Base-by-base conservation (phyloP, 179 eudicot species). In the Actinidia polygama region DNA sequence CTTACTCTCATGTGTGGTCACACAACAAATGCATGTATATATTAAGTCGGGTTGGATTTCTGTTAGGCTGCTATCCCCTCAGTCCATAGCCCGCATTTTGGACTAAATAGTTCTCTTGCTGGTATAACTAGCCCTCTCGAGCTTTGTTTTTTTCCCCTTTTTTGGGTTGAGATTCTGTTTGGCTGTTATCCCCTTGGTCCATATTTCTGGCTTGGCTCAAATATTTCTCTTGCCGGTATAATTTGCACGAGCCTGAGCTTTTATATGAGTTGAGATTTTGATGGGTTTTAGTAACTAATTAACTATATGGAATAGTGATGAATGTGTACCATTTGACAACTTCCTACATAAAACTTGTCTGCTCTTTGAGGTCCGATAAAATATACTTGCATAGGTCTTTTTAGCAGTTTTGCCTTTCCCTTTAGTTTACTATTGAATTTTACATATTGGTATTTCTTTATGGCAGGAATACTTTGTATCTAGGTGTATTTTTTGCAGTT, bases 391-490 rank as follows among this genome's bases (percentile, higher is more conserved):
- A 24, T 23, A 24, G 61, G 57, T 51, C 19, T 18, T 40, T 40
- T 40, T 40, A 40, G 44, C 44, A 40, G 44, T 40, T 40, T 40
- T 40, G 44, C 44, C 44, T 40, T 40, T 47, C n/a, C 71, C 64
- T 14, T 16, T 80, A 3, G 57, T 66, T 54, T 64, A 26, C 78
- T 55, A 10, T 54, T 24, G 24, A 16, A 63, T 64, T 80, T 69
- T 51, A 70, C 85, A 21, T 24, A 36, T 63, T 79, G 15, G 10
- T 59, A 23, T 79, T 82, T 63, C 23, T 44, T 67, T 70, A 80
- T 88, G 80, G 78, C 93, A 95, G 99, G 86, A 97, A 97, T 86
- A 98, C 99, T 84, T 86, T 95, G 80, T 97, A 94, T 86, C 80
- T 97, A 74, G 84, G 85, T 1, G 83, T 93, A 70, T 87, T 97